Evolutionary conservation across 352 stramenopile genomes (phyloP), one percentile per base, ranked within the genome.

Genomic region (Pythium guiyangense): DNA sequence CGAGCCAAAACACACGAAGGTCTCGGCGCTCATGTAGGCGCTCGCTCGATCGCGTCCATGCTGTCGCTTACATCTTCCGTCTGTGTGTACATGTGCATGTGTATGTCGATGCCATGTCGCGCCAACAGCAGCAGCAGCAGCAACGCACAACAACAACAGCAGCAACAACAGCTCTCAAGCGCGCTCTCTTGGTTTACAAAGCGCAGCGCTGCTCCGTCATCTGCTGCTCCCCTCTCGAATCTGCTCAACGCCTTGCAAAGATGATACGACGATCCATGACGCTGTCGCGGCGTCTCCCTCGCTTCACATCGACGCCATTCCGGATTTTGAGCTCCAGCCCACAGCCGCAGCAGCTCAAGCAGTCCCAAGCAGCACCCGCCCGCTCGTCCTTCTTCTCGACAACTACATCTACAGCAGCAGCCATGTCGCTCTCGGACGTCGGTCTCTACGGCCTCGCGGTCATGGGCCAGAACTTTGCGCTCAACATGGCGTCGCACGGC

Each of bases 381-480:
- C 8, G 3, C 20, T 37, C 17, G 46, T 47, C 51, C 49, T 35
- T 50, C 56, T 31, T 53, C 52, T 64, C n/a, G n/a, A n/a, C n/a
- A n/a, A n/a, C 54, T 12, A 22, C 15, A 8, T 11, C 22, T 22
- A n/a, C n/a, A n/a, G n/a, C n/a, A n/a, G 0, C 46, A 18, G 25
- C 5, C 26, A 88, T 91, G 80, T 64, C 79, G 62, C 74, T 94
- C 63, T 86, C 79, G 52, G 75, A 94, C 63, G 75, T 97, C 63
- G 90, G 89, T 56, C 86, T 96, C 62, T 96, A 88, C 79, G 92
- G 92, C 56, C 70, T 97, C 57, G 91, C 88, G 62, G 92, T 98
- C 58, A 98, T 98, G 94, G 94, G 97, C 60, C 95, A 99, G 79
- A 99, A 99, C 79, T 99, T 99, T 68, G 97, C 97, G 22, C 86